Conservation (phyloP, 2,329 filamentous ascomycete species). For the Myriosclerotinia scirpicola region DNA sequence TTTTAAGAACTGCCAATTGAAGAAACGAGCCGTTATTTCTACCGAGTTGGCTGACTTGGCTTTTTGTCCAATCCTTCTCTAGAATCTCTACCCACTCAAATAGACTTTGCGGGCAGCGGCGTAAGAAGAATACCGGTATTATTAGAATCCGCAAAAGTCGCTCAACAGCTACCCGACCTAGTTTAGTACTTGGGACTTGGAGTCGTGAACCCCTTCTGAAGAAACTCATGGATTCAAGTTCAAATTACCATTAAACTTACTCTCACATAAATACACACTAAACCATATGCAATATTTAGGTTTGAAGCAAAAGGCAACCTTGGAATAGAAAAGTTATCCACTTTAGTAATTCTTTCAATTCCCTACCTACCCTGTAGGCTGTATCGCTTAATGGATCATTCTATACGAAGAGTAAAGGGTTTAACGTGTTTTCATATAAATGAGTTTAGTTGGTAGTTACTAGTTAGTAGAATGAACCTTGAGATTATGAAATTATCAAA, state of each 20-base stretch:
- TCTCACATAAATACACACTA: too few species aligned
- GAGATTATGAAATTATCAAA: background rate
- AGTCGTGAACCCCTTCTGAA: background rate
- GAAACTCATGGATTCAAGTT: background rate
- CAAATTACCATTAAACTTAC: too few species aligned
- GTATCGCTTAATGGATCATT: too few species aligned
- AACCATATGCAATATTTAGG: too few species aligned
- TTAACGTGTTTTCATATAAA: too few species aligned
- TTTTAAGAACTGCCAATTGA: conserved; percentile 14
- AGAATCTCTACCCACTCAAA: background rate
- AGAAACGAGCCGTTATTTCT: conserved; percentile 8
- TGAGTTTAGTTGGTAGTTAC: too few species aligned
- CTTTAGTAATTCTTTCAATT: too few species aligned
- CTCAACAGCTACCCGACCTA: conserved; percentile 8
- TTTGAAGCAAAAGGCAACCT: too few species aligned
- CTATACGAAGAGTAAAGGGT: too few species aligned
- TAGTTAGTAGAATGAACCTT: background rate
- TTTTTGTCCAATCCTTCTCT: conserved; percentile 9
- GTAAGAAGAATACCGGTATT: background rate
- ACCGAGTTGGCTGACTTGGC: background rate
- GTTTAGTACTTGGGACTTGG: too few species aligned
- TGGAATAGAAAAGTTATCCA: too few species aligned
- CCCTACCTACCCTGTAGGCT: too few species aligned
- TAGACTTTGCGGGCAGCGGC: background rate
- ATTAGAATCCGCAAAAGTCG: conserved; percentile 5